Base-by-base conservation (phyloP, 441 rosid genomes). In the Brassica balearica region DNA sequence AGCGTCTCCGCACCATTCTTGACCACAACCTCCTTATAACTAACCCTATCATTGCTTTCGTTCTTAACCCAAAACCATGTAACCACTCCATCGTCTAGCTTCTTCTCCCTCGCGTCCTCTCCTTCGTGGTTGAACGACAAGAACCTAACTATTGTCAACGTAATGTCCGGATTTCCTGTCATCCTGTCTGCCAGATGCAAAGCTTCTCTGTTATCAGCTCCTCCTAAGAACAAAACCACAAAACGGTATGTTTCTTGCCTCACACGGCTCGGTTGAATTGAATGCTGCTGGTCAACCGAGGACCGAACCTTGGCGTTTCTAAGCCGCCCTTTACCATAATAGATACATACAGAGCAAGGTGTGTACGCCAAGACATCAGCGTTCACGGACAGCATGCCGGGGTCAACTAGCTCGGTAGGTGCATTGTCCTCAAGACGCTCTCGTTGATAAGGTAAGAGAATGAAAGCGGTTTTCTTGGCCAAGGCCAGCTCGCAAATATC, bases 1-100 rank as follows among this genome's bases (percentile, higher is more conserved):
- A 86, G 12, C 0, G 96, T 90, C 51, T 92, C 96, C 1, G 82
- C 90, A 17, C 98, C 97, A 58, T 89, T 84, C 32, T 73, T 84
- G 55, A 91, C 96, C 58, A 87, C 88, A 36, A 87, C 88, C 67
- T 92, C 96, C 46, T 85, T 85, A 75, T 89, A 95, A 8, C 25
- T 65, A 48, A 91, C 92, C 60, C 91, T 75, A 5, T 81, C 75
- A 6, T 91, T 91, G 8, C 69, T 7, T 67, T 88, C 97, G 55
- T 91, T 92, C 69, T 86, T 89, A 59, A 87, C 90, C 97, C 93
- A 87, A 22, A 95, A 93, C 87, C 90, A 90, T 1, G 93, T 88
- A 15, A 91, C 90, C 29, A 86, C 81, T 11, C 97, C 94, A 76
- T 93, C 96, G 61, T 92, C 94, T 8, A 92, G 86, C 78, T 89